A percentile compares a stretch with the other conserved stretches of the same genome.
Conservation (phyloP, 495 filamentous ascomycete genomes). For the Amniculicola lignicola region DNA sequence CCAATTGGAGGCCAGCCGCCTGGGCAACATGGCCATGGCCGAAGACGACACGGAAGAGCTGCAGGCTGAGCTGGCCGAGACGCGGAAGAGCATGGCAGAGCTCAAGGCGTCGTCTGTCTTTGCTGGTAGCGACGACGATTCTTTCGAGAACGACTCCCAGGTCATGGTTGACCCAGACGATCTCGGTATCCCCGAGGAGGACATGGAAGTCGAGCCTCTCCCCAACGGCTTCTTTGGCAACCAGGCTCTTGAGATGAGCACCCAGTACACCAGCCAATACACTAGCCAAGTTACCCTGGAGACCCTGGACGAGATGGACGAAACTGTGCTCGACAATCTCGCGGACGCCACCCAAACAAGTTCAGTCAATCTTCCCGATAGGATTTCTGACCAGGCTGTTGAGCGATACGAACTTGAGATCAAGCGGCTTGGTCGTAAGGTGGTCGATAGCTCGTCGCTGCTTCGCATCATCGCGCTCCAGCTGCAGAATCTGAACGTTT, state of each 20-base stretch:
- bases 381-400: constrained; percentile 33
- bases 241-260: background rate
- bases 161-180: constrained; percentile 35
- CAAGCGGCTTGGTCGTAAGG: constrained; percentile 17
- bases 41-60: constrained; percentile 28
- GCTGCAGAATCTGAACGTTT: constrained; percentile 38
- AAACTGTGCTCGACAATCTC: constrained; percentile 16
- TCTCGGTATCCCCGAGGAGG: constrained; percentile 24
- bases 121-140: constrained; percentile 12
- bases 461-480: constrained; percentile 37
- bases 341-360: constrained; percentile 14
- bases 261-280: no score
- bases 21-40: constrained; percentile 34
- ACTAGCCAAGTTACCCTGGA: constrained; percentile 17
- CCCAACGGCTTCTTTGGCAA: constrained; percentile 17
- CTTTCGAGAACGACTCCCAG: constrained; percentile 24
- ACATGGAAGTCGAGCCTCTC: constrained; percentile 12
- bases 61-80: constrained; percentile 28
- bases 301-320: constrained; percentile 3
- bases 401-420: constrained; percentile 36
- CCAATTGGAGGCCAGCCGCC: constrained; percentile 33
- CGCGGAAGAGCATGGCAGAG: constrained; percentile 25
- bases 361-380: constrained; percentile 23
- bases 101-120: constrained; percentile 14
- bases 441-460: constrained; percentile 21